These are phyloP conservation scores for Hygrophila difformis DNA, from an alignment of 257 asterid genomes.

Conservation along the genomic window DNA sequence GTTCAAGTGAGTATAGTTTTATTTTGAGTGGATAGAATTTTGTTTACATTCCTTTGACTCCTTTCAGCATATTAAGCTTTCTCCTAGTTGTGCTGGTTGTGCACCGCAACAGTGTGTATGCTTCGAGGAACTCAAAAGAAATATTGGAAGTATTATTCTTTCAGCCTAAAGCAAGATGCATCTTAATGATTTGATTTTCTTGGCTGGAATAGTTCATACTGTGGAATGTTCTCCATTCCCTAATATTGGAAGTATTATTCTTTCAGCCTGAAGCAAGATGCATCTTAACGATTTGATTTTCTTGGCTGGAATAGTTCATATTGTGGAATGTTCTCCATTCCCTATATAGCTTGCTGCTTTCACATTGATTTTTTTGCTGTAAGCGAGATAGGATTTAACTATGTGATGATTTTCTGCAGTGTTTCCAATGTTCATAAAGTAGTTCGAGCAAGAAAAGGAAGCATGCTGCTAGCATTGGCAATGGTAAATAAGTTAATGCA, in stretches of 20 bases:
- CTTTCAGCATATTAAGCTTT: conserved; percentile 4
- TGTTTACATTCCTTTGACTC: not conserved
- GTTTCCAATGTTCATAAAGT: conserved; percentile 58
- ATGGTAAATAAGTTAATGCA: conserved; percentile 40
- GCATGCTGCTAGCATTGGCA: conserved; percentile 76
- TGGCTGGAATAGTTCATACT: not conserved
- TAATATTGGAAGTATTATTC: conserved; percentile 3
- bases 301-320: not conserved
- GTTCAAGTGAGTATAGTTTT: conserved; percentile 55
- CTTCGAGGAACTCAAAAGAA: conserved; percentile 10
- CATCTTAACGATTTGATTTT: too few species aligned
- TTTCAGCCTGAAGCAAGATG: too few species aligned
- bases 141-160: not conserved
- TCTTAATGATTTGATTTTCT: too few species aligned
- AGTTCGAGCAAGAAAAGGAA: conserved; percentile 76
- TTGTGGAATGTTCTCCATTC: conserved; percentile 2
- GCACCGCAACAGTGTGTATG: not conserved
- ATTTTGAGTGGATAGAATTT: conserved; percentile 1
- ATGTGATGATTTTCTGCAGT: conserved; percentile 35
- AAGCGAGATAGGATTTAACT: conserved; percentile 11
- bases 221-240: conserved; percentile 6
- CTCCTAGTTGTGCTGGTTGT: not conserved
- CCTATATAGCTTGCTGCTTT: conserved; percentile 13
- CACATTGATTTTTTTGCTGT: conserved; percentile 7
- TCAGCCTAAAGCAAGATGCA: too few species aligned